Evolutionary conservation across 768 basidiomycete genomes (phyloP).

Genomic region (Amyloporia xantha): DNA sequence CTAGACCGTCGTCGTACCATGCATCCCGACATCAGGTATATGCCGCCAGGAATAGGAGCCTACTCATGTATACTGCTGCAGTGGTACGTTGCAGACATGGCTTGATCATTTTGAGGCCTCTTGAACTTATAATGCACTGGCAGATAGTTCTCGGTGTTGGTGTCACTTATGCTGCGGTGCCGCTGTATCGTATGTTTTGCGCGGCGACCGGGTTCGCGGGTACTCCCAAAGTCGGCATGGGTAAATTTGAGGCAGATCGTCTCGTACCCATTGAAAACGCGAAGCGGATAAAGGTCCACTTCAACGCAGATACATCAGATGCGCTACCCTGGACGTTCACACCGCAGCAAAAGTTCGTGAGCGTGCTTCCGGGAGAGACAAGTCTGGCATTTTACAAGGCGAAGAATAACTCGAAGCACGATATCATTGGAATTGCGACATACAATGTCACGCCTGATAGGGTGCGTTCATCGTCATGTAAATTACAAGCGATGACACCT

Average conservation of each 20-base stretch:
- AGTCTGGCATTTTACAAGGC: conserved; percentile 95
- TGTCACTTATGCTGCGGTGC: conserved; percentile 94
- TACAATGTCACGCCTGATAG: conserved; percentile 99
- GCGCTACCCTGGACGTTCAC: conserved; percentile 90
- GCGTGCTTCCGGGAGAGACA: conserved; percentile 91
- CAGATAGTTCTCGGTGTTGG: conserved; percentile 79
- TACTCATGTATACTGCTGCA: conserved; percentile 82
- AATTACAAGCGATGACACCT: background rate
- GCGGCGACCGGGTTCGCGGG: conserved; percentile 96
- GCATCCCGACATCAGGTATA: conserved; percentile 36
- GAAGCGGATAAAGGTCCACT: conserved; percentile 84
- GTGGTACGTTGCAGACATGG: conserved; percentile 51
- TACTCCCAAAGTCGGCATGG: conserved; percentile 85
- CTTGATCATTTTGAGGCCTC: background rate
- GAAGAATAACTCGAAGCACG: conserved; percentile 74
- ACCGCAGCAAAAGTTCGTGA: conserved; percentile 85
- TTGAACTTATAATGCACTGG: background rate
- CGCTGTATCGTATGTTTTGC: conserved; percentile 96
- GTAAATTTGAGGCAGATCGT: conserved; percentile 77
- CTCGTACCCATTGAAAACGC: conserved; percentile 68
- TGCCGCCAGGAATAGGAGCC: conserved; percentile 57
- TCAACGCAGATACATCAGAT: conserved; percentile 90
- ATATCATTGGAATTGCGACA: conserved; percentile 97
- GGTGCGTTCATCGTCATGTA: conserved; percentile 41
- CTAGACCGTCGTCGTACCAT: conserved; percentile 18